Evolutionary conservation across 495 filamentous ascomycete species (phyloP).

Genomic region (Monascus purpureus): DNA sequence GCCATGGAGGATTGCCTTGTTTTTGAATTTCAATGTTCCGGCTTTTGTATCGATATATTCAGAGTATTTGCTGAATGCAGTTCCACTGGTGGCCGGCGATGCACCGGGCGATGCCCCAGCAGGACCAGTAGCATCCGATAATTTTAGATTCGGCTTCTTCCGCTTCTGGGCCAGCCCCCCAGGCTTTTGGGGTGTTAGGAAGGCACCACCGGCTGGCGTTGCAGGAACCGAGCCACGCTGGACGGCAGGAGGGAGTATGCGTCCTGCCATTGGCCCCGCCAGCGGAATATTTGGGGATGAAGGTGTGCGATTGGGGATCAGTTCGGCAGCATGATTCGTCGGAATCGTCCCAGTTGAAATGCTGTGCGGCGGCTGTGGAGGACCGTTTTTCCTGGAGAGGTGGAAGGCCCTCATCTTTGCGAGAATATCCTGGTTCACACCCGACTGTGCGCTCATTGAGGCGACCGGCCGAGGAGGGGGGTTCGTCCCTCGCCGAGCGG

Average conservation of each 20-base stretch:
- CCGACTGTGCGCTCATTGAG: conserved; percentile 40
- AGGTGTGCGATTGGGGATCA: neutral
- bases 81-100: conserved; percentile 27
- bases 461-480: conserved; percentile 32
- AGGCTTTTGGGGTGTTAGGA: conserved; percentile 23
- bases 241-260: conserved; percentile 21
- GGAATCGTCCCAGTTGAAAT: conserved; percentile 24
- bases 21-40: conserved; percentile 83
- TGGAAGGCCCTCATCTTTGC: conserved; percentile 71
- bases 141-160: conserved; percentile 35
- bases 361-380: conserved; percentile 20
- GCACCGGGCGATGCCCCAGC: conserved; percentile 9
- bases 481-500: conserved; percentile 44
- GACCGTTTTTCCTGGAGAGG: conserved; percentile 44
- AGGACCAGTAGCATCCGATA: conserved; percentile 34
- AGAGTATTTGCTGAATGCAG: conserved; percentile 79
- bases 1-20: conserved; percentile 77
- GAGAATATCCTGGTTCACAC: conserved; percentile 66
- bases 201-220: conserved; percentile 14
- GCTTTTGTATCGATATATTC: conserved; percentile 85
- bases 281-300: conserved; percentile 15
- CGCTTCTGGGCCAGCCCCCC: conserved; percentile 41
- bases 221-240: conserved; percentile 38
- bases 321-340: conserved; percentile 1
- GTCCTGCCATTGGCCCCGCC: conserved; percentile 22